Conservation (phyloP, 139 green algal species). For the Astrephomene gubernaculifera region DNA sequence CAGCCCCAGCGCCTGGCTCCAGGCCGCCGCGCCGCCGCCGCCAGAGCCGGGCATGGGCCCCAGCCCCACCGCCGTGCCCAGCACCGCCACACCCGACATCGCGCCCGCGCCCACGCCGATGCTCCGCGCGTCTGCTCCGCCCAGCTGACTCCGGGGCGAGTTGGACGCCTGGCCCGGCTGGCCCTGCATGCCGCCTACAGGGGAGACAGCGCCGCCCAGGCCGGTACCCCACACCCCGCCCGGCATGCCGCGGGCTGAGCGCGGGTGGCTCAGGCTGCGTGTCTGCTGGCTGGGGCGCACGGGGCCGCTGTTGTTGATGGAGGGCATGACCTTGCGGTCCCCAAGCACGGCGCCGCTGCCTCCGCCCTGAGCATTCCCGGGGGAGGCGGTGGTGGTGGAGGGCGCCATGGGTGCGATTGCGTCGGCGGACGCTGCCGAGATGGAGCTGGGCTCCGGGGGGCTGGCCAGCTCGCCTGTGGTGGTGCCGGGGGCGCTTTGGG, state of each 20-base stretch:
- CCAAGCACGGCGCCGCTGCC: too few relatives aligned
- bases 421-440: background rate
- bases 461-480: background rate
- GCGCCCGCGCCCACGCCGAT: too few relatives aligned
- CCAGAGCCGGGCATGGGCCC: too few relatives aligned
- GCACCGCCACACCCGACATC: background rate
- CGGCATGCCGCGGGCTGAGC: too few relatives aligned
- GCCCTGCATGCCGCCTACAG: too few relatives aligned
- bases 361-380: too few relatives aligned
- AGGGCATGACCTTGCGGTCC: constrained; percentile 22
- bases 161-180: background rate
- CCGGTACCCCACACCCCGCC: background rate
- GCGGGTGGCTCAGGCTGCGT: background rate
- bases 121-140: too few relatives aligned
- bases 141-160: background rate
- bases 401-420: too few relatives aligned
- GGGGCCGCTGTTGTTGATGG: background rate
- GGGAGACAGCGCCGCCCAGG: too few relatives aligned
- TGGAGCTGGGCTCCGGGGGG: background rate
- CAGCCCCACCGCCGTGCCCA: background rate
- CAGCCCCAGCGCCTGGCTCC: too few relatives aligned
- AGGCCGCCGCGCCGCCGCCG: background rate
- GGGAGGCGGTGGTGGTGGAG: too few relatives aligned
- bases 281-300: background rate
- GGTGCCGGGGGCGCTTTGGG: background rate